Conservation (phyloP, 441 rosid species). For the Aquilaria agallochum region DNA sequence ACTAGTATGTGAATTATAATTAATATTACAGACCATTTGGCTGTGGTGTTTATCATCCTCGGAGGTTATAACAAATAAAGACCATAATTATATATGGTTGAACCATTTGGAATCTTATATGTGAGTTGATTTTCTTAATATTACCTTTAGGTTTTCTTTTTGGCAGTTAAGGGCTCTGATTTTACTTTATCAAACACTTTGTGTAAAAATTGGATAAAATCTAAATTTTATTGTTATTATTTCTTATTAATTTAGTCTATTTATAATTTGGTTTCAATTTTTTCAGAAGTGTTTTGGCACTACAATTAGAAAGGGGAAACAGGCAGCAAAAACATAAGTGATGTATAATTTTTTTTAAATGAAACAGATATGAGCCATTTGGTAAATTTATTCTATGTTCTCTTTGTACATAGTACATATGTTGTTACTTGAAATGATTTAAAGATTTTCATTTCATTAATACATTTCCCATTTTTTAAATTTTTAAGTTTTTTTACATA, state of each 20-base stretch:
- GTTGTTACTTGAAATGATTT: no score
- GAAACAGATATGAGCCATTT: background rate
- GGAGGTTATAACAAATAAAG: conserved; percentile 99
- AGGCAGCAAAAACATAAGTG: conserved; percentile 97
- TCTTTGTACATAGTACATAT: no score
- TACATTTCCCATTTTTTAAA: no score
- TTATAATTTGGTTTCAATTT: conserved; percentile 9
- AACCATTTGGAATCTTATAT: conserved; percentile 95
- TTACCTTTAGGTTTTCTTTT: background rate
- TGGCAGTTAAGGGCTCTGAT: background rate
- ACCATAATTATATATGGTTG: conserved; percentile 89
- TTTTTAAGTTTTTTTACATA: no score
- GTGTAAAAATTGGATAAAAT: no score
- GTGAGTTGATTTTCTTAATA: conserved; percentile 41
- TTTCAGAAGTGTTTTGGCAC: conserved; percentile 88
- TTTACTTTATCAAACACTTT: no score
- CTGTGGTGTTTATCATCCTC: conserved; percentile 72
- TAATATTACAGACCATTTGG: conserved; percentile 76
- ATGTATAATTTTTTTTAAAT: background rate
- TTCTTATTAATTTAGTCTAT: background rate
- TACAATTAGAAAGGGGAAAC: conserved; percentile 96
- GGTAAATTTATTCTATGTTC: background rate
- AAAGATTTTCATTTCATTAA: no score
- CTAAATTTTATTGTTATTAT: background rate
- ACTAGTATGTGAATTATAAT: conserved; percentile 3